Evolutionary conservation across 2,329 filamentous ascomycete genomes (phyloP).

Genomic region (Xylariaceae sp.): DNA sequence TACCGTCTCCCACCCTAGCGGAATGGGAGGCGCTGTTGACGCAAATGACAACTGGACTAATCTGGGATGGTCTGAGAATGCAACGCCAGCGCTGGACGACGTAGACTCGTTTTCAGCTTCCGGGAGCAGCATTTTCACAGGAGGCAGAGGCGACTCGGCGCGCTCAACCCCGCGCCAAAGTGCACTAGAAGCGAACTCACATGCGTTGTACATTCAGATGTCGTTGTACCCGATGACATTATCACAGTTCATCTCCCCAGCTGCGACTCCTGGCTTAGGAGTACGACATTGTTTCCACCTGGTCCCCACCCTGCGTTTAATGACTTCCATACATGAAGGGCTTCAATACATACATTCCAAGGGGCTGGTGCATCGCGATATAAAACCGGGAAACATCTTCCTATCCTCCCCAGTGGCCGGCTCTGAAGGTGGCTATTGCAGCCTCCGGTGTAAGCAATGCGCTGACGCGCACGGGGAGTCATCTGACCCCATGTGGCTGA

Average conservation of each 20-base stretch:
- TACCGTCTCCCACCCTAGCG: conserved; percentile 10
- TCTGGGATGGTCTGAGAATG: conserved; percentile 33
- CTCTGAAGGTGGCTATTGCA: conserved; percentile 24
- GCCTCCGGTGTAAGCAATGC: conserved; percentile 23
- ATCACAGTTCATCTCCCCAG: conserved; percentile 38
- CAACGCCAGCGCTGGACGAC: conserved; percentile 27
- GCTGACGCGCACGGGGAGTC: background rate
- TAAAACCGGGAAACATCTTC: conserved; percentile 65
- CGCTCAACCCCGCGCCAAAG: conserved; percentile 27
- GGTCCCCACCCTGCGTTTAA: conserved; percentile 49
- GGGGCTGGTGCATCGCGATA: conserved; percentile 57
- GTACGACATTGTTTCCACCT: conserved; percentile 56
- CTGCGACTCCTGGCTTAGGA: conserved; percentile 23
- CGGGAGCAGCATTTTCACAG: conserved; percentile 27
- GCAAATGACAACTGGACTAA: conserved; percentile 1
- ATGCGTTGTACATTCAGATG: conserved; percentile 64
- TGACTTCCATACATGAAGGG: conserved; percentile 53
- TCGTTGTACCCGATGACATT: conserved; percentile 59
- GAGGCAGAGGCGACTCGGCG: conserved; percentile 26
- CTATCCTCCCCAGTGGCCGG: conserved; percentile 41
- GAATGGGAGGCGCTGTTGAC: background rate
- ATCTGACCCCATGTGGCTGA: conserved; percentile 36
- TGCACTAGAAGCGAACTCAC: conserved; percentile 22
- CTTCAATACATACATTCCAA: conserved; percentile 58
- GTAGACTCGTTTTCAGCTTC: conserved; percentile 19